These are phyloP conservation scores for Cutaneotrichosporon cavernicola DNA, from an alignment of 1,284 basidiomycete genomes.

Conservation along the genomic window DNA sequence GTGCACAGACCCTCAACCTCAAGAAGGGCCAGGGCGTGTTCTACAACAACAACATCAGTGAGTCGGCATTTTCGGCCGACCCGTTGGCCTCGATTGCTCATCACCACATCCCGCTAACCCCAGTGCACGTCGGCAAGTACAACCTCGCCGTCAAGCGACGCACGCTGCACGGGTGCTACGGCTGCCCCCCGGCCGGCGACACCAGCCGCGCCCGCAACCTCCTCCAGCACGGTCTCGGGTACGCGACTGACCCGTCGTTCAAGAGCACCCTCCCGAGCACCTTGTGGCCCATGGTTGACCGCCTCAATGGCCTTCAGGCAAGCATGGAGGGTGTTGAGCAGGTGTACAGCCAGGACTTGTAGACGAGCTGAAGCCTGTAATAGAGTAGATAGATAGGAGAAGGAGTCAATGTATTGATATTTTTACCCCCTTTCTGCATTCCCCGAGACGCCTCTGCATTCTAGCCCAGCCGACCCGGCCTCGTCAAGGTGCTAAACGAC, in stretches of 20 bases:
- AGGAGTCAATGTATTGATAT: no score
- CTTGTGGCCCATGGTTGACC: conserved; percentile 61
- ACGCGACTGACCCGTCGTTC: conserved; percentile 57
- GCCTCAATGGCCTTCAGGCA: conserved; percentile 62
- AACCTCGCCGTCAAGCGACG: conserved; percentile 60
- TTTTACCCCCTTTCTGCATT: no score
- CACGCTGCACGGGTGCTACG: conserved; percentile 73
- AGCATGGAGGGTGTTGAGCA: conserved; percentile 54
- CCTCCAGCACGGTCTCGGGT: conserved; percentile 72
- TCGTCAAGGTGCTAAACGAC: no score
- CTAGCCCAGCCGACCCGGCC: no score
- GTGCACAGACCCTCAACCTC: conserved; percentile 61
- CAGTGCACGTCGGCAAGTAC: conserved; percentile 54
- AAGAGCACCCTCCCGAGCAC: conserved; percentile 58
- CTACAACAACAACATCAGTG: conserved; percentile 77
- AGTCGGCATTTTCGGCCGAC: conserved; percentile 39
- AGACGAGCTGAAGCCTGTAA: neutral
- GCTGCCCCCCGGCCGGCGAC: conserved; percentile 62
- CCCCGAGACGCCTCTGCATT: no score
- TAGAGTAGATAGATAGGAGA: neutral
- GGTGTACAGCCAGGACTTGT: conserved; percentile 58
- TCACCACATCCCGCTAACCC: neutral
- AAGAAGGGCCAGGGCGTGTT: conserved; percentile 73
- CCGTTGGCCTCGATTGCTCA: neutral
- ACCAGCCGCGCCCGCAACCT: conserved; percentile 68